Evolutionary conservation across 495 filamentous ascomycete species (phyloP), one percentile per base, ranked within the genome.

Genomic region (Neurospora sp.): DNA sequence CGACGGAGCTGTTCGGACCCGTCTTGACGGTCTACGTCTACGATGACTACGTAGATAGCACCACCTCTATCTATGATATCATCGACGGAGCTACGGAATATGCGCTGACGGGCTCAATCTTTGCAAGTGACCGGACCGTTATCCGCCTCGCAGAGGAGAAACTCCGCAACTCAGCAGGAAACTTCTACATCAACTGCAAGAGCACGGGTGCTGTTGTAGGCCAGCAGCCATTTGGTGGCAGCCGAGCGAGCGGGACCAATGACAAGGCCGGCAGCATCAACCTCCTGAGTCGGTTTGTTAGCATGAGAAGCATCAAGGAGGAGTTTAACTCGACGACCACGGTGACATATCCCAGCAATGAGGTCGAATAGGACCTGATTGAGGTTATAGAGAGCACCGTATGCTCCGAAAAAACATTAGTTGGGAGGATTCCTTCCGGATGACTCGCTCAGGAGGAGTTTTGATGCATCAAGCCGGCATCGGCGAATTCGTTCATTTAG

Each of bases 171-270:
- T 82, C 92, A 3, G 91, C 93, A 41, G 93, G 93, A 22, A 96
- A 96, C 83, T 96, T 95, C 83, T 96, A 96, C 81, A 89, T 96
- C 83, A 97, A 97, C 84, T 93, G 91, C 85, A 96, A 97, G 88
- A 91, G 90, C 81, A 97, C 94, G 3, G 94, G 93, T 69, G 94
- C 94, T 10, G 93, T 97, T 44, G 93, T 97, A 3, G 94, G 93
- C 16, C 94, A 97, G 86, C 94, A 97, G 82, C 91, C 94, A 39
- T 97, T 97, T 81, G 94, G 94, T 66, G 94, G 94, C 70, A 90
- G 91, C 48, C 87, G 94, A 74, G 93, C 92, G 11, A 94, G 92
- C 76, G 94, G 94, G 16, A 97, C 94, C 61, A 96, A 96, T 76
- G 94, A 97, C 82, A 97, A 97, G 87, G 93, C 93, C 10, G 94